Evolutionary conservation across 2,329 filamentous ascomycete species (phyloP), one percentile per base, ranked within the genome.

Genomic region (Cercospora sp.): DNA sequence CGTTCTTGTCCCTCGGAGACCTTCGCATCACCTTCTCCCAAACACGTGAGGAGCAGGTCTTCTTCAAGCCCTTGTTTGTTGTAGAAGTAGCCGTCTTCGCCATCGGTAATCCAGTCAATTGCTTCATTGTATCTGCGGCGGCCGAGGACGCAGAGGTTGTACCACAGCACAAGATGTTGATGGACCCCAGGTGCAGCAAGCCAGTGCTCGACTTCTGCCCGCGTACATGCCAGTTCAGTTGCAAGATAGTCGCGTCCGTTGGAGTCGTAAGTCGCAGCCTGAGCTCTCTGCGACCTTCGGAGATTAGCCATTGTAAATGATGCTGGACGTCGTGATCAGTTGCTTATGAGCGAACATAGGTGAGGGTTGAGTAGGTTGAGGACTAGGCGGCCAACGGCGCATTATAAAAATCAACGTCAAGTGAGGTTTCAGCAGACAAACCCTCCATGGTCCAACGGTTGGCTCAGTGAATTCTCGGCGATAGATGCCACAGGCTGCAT

Each of bases 241-340:
- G 73, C 68, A 1, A 75, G 65, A 53, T 71, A 74, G 12, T 74
- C 72, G 13, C 73, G 68, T 45, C 73, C 73, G 64, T 75, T 75
- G 55, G 70, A 70, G 28, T 71, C 67, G 62, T 74, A 69, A 20
- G 23, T 48, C 6, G 65, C 57, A 7, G 65, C 40, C 7, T 65
- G 65, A 16, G 60, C 31, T 9, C 73, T 40, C n/a, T 31, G 26
- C 1, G 72, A 71, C 12, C 72, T 70, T 16, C 72, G 69, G 20
- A 64, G 69, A 23, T 20, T 23, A 20, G 16, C 58, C 63, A 66
- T 66, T 26, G 23, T 13, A 12, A 18, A 10, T 48, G 28, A 31
- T 48, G 23, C 13, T 20, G 36, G 12, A 12, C 13, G 40, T 26
- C 18, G 36, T 62, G 48, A 28, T 62, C 16, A 7, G 12, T 45